These are phyloP conservation scores for Achaetomiella virescens DNA, from an alignment of 495 filamentous ascomycete species.

Conservation along the genomic window DNA sequence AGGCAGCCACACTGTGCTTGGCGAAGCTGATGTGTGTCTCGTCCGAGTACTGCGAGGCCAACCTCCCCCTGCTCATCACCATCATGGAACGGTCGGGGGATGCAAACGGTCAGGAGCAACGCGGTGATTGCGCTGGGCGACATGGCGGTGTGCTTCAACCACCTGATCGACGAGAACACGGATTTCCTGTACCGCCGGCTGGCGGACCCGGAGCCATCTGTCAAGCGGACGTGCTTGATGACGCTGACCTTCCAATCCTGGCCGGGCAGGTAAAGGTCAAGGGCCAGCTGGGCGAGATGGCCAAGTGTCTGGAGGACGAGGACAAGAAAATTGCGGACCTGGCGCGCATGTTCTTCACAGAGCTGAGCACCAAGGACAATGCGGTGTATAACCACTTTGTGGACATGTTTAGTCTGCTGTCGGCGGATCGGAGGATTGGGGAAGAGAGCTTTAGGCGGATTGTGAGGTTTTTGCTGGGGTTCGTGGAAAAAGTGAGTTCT, in stretches of 20 bases:
- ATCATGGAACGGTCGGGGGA: slow-evolving; percentile 92
- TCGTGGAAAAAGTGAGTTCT: slow-evolving; percentile 87
- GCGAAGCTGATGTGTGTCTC: slow-evolving; percentile 98
- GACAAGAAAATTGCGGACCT: slow-evolving; percentile 92
- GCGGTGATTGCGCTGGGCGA: slow-evolving; percentile 95
- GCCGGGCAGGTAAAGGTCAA: slow-evolving; percentile 99
- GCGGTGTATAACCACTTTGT: slow-evolving; percentile 99
- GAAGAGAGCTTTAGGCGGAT: slow-evolving; percentile 80
- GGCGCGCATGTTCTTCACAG: slow-evolving; percentile 96
- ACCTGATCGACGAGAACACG: slow-evolving; percentile 98
- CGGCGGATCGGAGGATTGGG: slow-evolving; percentile 71
- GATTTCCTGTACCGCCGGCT: slow-evolving; percentile 94
- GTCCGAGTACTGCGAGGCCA: slow-evolving; percentile 89
- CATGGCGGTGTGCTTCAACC: slow-evolving; percentile 99
- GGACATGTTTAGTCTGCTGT: slow-evolving; percentile 94
- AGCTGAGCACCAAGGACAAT: slow-evolving; percentile 95
- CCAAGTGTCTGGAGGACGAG: slow-evolving; percentile 92
- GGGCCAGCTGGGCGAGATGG: slow-evolving; percentile 99
- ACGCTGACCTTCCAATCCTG: slow-evolving; percentile 95
- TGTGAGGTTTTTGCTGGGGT: slow-evolving; percentile 85
- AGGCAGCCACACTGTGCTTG: slow-evolving; percentile 89
- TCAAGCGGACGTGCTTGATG: slow-evolving; percentile 98
- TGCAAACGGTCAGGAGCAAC: slow-evolving; percentile 85
- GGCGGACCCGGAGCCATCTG: slow-evolving; percentile 78
- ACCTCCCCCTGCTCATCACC: slow-evolving; percentile 90